Percentiles rank a stretch among this genome's conserved stretches.
These are phyloP conservation scores for Austropuccinia psidii DNA, from an alignment of 1,284 basidiomycete species.

Conservation along the genomic window DNA sequence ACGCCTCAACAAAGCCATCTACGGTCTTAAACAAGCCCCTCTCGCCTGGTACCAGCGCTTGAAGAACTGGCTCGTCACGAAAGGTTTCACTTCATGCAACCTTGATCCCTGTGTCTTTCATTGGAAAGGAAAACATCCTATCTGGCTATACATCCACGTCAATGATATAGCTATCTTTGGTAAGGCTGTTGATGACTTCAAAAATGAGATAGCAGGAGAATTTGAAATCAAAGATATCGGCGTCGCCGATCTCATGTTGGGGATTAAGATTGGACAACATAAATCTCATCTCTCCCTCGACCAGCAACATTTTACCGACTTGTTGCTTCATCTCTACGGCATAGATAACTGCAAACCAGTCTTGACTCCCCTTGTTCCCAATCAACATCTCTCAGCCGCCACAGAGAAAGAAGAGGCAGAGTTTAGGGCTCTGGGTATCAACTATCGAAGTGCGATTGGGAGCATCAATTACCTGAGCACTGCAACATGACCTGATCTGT, in stretches of 20 bases:
- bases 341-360: neutral
- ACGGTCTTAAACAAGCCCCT: constrained; percentile 17
- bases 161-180: constrained; percentile 7
- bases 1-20: neutral
- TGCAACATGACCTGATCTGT: neutral
- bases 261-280: too few species aligned
- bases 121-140: neutral
- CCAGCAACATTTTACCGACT: neutral
- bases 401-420: neutral
- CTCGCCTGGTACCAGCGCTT: neutral
- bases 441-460: constrained; percentile 5
- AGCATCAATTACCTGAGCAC: neutral
- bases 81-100: too few species aligned
- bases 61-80: too few species aligned
- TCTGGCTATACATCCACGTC: constrained; percentile 1
- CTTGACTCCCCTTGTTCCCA: neutral
- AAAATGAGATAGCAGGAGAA: neutral
- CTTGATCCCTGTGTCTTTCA: constrained; percentile 1
- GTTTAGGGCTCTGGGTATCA: neutral
- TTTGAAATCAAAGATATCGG: constrained; percentile 11
- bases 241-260: neutral
- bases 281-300: neutral
- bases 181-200: neutral
- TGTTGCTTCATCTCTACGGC: neutral
- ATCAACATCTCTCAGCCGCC: neutral